phyloP scores from a whole-genome alignment of 2,329 filamentous ascomycete genomes.

The Microsporum ferrugineum region DNA sequence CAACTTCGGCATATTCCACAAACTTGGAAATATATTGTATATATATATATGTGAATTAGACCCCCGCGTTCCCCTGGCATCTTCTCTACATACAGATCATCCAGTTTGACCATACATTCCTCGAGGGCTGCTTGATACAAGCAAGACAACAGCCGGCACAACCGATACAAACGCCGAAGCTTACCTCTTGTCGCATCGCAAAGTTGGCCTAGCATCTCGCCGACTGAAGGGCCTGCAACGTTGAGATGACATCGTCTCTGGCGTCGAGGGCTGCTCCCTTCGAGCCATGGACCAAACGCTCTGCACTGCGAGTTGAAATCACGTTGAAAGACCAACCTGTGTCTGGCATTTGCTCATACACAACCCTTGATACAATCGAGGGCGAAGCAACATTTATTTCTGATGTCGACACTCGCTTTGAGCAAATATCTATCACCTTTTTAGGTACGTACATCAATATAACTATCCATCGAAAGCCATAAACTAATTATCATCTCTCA shows the following conservation, averaged over 20 bases:
- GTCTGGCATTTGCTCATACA: conserved; percentile 17
- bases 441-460: conserved; percentile 18
- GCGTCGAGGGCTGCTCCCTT: neutral
- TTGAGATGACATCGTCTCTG: neutral
- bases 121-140: neutral
- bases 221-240: neutral
- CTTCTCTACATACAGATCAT: neutral
- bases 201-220: neutral
- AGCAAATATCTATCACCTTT: conserved; percentile 22
- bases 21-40: neutral
- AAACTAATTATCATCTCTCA: neutral
- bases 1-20: neutral
- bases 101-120: neutral
- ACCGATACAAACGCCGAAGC: neutral
- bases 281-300: conserved; percentile 5
- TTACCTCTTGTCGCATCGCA: neutral
- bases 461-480: neutral
- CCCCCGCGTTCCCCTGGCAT: neutral
- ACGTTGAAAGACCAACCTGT: conserved; percentile 1
- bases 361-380: conserved; percentile 24
- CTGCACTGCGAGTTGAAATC: conserved; percentile 8
- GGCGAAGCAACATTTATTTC: conserved; percentile 21
- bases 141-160: neutral
- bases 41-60: neutral
- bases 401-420: conserved; percentile 21